Conservation (phyloP, 2,329 filamentous ascomycete species). For the Hymenoscyphus repandus region DNA sequence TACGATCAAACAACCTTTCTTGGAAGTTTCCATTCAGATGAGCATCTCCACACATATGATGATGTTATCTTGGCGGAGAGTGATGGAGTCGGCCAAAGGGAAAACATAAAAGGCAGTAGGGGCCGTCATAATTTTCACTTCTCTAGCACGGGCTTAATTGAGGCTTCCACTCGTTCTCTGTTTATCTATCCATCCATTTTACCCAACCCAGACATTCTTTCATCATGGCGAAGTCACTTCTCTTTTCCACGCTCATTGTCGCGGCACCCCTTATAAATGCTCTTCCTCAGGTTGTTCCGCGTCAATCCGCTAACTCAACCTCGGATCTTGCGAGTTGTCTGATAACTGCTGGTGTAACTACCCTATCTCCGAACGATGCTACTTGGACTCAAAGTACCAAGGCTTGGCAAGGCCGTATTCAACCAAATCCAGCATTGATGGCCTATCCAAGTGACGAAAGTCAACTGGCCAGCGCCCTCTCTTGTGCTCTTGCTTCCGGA, state of each 20-base stretch:
- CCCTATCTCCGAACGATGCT: not conserved
- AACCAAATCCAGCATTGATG: slow-evolving; percentile 4
- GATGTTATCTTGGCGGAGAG: too few species aligned
- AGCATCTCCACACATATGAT: too few species aligned
- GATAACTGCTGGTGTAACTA: slow-evolving; percentile 5
- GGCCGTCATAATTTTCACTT: too few species aligned
- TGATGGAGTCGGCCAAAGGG: too few species aligned
- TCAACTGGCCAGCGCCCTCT: slow-evolving; percentile 7
- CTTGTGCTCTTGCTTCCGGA: slow-evolving; percentile 7
- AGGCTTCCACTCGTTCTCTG: not conserved
- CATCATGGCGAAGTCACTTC: not conserved
- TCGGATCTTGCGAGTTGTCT: slow-evolving; percentile 3
- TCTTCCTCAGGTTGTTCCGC: not conserved
- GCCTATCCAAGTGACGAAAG: slow-evolving; percentile 6
- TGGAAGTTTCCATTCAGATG: too few species aligned
- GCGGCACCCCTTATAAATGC: not conserved
- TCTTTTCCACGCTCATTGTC: not conserved
- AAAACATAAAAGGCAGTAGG: too few species aligned
- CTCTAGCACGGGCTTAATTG: not conserved
- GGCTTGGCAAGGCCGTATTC: slow-evolving; percentile 13
- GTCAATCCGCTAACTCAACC: not conserved
- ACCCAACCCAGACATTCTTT: not conserved
- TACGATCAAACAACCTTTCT: too few species aligned
- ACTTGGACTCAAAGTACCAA: slow-evolving; percentile 6
- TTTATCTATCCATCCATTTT: not conserved